phyloP scores from a whole-genome alignment of 371 early-diverging fungal species.

The Syncephalastrum racemosum region DNA sequence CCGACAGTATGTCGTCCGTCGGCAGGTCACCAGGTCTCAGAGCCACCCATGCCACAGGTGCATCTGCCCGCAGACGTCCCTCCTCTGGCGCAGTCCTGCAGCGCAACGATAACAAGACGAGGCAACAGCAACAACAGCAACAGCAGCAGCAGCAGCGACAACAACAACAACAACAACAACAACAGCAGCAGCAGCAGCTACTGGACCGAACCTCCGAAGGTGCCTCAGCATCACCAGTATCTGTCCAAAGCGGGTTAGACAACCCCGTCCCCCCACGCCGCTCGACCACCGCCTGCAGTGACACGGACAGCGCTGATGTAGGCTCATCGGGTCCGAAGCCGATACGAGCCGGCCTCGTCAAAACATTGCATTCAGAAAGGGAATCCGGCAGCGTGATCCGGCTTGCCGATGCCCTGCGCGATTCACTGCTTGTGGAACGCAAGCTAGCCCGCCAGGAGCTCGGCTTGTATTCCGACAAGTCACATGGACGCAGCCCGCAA shows the following conservation, averaged over 20 bases:
- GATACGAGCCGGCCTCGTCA: too few relatives aligned
- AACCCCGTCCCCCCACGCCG: too few relatives aligned
- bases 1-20: slow-evolving; percentile 10
- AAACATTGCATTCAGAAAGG: too few relatives aligned
- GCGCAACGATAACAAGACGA: slow-evolving; percentile 2
- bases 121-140: neutral
- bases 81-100: neutral
- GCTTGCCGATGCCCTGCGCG: slow-evolving; percentile 35
- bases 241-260: too few relatives aligned
- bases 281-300: too few relatives aligned
- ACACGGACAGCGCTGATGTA: too few relatives aligned
- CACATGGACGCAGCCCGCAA: slow-evolving; percentile 11
- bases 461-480: slow-evolving; percentile 22
- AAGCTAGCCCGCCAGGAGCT: slow-evolving; percentile 29
- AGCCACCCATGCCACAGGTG: too few relatives aligned
- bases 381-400: slow-evolving; percentile 14
- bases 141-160: too few relatives aligned
- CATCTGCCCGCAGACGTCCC: slow-evolving; percentile 5
- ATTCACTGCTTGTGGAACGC: slow-evolving; percentile 34
- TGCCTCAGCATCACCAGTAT: neutral
- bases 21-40: too few relatives aligned
- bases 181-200: neutral
- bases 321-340: too few relatives aligned
- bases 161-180: neutral
- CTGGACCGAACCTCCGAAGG: slow-evolving; percentile 2